Evolutionary conservation across 352 stramenopile genomes (phyloP), one percentile per base, ranked within the genome.

Genomic region (Phytophthora boehmeriae): DNA sequence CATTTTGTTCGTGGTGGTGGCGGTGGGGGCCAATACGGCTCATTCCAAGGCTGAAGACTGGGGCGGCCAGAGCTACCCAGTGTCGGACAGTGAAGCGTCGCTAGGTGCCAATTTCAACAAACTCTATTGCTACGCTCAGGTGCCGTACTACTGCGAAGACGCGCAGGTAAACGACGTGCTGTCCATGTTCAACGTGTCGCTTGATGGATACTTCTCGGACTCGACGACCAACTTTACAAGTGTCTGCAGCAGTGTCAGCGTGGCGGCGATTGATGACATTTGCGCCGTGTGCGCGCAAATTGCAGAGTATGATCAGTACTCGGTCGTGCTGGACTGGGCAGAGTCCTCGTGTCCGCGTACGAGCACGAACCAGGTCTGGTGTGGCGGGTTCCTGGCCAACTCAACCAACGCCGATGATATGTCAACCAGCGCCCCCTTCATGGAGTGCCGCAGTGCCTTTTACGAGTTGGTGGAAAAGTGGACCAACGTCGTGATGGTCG

Each of bases 61-160:
- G 83, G 27, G 14, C 22, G 67, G 48, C 25, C 20, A 50, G 0
- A 23, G 58, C 20, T 95, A 83, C 59, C 84, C 86, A 2, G 81
- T 73, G 1, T 73, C 72, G 0, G 56, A 63, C 41, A 57, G 61
- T 11, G 78, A 89, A 44, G 73, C 81, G 28, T 71, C 78, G 5
- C 51, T 95, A 4, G 84, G 78, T 38, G 38, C 60, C 41, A 90
- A 89, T 54, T 95, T 95, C 59, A 90, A 93, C 59, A 44, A 80
- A 44, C 79, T 92, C 49, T 93, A 93, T 66, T 95, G 86, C 73
- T 80, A 86, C 54, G 78, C 81, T 6, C 81, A 92, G 68, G 75
- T 95, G 44, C 72, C 82, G 34, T 90, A 92, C 60, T 95, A 93
- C 67, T 95, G 86, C 67, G 41, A 75, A 14, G 66, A 80, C 19